Conservation (phyloP, 768 basidiomycete species). For the Megacollybia marginata region DNA sequence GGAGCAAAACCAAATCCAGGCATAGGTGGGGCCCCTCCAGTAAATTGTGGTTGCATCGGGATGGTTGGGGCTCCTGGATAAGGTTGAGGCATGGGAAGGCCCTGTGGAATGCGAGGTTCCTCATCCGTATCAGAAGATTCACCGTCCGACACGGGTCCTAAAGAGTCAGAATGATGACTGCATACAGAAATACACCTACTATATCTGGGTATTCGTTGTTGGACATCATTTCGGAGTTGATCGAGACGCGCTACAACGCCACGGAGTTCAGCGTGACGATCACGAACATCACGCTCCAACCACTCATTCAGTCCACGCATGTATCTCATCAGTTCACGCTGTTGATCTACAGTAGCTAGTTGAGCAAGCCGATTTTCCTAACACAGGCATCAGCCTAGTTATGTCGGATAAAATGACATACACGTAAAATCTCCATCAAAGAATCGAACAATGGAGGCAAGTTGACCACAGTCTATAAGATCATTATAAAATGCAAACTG, state of each 20-base stretch:
- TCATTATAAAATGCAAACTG: conserved; percentile 1
- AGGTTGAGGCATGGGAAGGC: neutral
- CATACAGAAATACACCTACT: too few relatives aligned
- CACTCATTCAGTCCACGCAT: conserved; percentile 72
- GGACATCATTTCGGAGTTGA: conserved; percentile 32
- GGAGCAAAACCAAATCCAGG: conserved; percentile 15
- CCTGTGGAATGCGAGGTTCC: too few relatives aligned
- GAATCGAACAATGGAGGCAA: conserved; percentile 60
- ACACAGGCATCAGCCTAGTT: conserved; percentile 1
- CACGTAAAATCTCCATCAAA: conserved; percentile 61
- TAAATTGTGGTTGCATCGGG: neutral
- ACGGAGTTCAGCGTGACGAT: conserved; percentile 68
- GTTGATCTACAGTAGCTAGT: conserved; percentile 69
- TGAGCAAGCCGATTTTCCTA: conserved; percentile 76
- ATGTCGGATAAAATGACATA: conserved; percentile 21
- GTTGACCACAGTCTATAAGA: conserved; percentile 47
- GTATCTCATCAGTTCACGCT: conserved; percentile 74
- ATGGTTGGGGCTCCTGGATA: conserved; percentile 4
- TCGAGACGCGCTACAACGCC: conserved; percentile 59
- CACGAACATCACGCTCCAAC: conserved; percentile 71
- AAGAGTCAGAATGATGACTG: too few relatives aligned
- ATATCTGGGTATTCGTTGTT: neutral
- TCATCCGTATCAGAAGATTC: too few relatives aligned
- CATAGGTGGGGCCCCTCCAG: conserved; percentile 8
- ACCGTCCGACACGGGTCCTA: too few relatives aligned